phyloP scores from a whole-genome alignment of 169 alveolate species.

The Plasmodium cynomolgi region DNA sequence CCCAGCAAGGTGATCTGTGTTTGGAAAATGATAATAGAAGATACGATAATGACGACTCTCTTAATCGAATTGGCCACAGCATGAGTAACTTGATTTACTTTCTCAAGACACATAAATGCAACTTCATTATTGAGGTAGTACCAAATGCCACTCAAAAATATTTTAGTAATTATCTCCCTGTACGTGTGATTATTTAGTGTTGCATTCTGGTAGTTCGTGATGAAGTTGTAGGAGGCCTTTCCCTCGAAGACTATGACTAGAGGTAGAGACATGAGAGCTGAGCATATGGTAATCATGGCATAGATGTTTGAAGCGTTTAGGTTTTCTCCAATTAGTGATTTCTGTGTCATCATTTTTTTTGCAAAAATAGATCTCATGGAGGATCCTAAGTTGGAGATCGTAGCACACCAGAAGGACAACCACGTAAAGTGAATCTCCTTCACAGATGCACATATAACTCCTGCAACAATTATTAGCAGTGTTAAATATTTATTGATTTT shows the following conservation, averaged over 20 bases:
- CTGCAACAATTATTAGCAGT: constrained; percentile 83
- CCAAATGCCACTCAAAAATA: constrained; percentile 82
- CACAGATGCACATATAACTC: constrained; percentile 84
- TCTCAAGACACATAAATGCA: constrained; percentile 86
- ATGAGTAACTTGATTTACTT: constrained; percentile 87
- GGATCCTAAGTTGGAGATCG: constrained; percentile 86
- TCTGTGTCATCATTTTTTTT: constrained; percentile 82
- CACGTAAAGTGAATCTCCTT: constrained; percentile 86
- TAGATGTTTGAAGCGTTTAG: constrained; percentile 82
- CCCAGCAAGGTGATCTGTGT: constrained; percentile 84
- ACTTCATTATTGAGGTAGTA: constrained; percentile 87
- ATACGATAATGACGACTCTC: constrained; percentile 85
- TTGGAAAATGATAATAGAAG: constrained; percentile 82
- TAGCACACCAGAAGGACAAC: constrained; percentile 85
- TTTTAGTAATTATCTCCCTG: constrained; percentile 21
- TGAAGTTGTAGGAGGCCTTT: constrained; percentile 20
- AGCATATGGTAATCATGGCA: constrained; percentile 82
- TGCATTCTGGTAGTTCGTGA: background rate
- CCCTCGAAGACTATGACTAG: constrained; percentile 81
- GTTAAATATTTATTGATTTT: constrained; percentile 81
- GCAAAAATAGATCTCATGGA: constrained; percentile 81
- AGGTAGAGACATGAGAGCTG: constrained; percentile 84
- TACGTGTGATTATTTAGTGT: constrained; percentile 67
- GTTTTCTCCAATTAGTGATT: constrained; percentile 82
- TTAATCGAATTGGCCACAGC: constrained; percentile 88